phyloP scores from a whole-genome alignment of 1,284 basidiomycete species.

The Wolfiporia cocos region DNA sequence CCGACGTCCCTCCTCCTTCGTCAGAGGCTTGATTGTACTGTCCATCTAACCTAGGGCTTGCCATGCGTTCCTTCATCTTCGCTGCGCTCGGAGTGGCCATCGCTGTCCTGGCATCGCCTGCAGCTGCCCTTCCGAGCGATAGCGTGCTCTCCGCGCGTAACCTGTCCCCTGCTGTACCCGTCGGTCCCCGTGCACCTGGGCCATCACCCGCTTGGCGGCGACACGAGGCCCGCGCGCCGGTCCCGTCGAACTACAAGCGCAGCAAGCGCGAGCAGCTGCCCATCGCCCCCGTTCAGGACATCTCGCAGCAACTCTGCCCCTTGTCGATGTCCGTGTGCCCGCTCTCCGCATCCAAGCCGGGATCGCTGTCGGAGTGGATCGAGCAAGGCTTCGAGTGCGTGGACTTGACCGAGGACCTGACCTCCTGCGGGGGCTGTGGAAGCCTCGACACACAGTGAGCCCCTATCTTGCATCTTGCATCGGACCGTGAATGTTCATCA shows the following conservation, averaged over 20 bases:
- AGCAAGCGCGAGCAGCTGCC: slow-evolving; percentile 11
- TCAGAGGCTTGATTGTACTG: neutral
- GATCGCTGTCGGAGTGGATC: slow-evolving; percentile 17
- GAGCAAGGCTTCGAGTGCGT: slow-evolving; percentile 26
- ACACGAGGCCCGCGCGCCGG: slow-evolving; percentile 2
- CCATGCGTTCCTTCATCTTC: slow-evolving; percentile 10
- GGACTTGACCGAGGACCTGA: slow-evolving; percentile 24
- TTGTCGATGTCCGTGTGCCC: slow-evolving; percentile 19
- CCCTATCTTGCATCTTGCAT: neutral
- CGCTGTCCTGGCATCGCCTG: slow-evolving; percentile 6
- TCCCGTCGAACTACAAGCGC: slow-evolving; percentile 4
- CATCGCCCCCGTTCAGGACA: slow-evolving; percentile 8
- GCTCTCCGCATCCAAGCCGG: slow-evolving; percentile 12
- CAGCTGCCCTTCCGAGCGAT: slow-evolving; percentile 4
- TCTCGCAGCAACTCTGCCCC: slow-evolving; percentile 20
- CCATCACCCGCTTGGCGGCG: neutral
- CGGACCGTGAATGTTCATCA: no score
- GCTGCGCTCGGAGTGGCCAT: slow-evolving; percentile 8
- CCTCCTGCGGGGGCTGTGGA: slow-evolving; percentile 28
- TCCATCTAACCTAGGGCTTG: neutral
- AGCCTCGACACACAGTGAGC: slow-evolving; percentile 22
- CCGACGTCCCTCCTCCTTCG: neutral
- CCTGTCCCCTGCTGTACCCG: neutral
- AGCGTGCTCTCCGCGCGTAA: slow-evolving; percentile 4
- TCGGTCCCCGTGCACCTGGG: slow-evolving; percentile 6